Conservation (phyloP, 352 stramenopile genomes). For the Thalassiosira oceanica region DNA sequence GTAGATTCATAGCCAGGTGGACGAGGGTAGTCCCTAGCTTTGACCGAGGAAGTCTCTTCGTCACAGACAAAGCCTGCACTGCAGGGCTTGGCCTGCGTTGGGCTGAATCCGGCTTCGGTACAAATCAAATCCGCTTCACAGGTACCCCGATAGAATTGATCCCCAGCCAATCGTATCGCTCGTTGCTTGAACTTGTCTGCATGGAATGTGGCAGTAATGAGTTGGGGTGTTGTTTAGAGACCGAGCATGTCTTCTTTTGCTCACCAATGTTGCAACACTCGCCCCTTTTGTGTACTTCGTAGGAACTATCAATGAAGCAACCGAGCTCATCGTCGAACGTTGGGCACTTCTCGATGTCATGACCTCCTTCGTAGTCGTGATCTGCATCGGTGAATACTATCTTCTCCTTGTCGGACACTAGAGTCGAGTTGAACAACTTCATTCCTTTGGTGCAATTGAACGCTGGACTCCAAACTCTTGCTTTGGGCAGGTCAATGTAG, state of each 20-base stretch:
- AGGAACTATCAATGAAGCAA: conserved; percentile 59
- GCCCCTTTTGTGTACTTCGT: conserved; percentile 47
- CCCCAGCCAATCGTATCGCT: conserved; percentile 64
- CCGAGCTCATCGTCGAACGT: conserved; percentile 44
- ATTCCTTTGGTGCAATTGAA: conserved; percentile 94
- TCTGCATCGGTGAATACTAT: conserved; percentile 66
- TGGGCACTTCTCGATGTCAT: conserved; percentile 61
- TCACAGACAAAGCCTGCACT: conserved; percentile 94
- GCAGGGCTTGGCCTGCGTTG: conserved; percentile 88
- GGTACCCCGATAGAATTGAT: conserved; percentile 92
- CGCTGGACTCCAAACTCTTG: conserved; percentile 67
- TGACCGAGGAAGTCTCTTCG: conserved; percentile 85
- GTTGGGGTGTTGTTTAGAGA: too few relatives aligned
- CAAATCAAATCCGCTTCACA: conserved; percentile 96
- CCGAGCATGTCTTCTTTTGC: too few relatives aligned
- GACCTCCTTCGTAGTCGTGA: conserved; percentile 61
- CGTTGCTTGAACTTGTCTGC: conserved; percentile 52
- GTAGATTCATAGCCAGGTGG: conserved; percentile 91
- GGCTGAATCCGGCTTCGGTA: conserved; percentile 67
- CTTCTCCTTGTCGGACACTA: conserved; percentile 36
- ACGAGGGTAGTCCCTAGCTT: conserved; percentile 82
- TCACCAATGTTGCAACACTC: conserved; percentile 59
- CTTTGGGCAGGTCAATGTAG: conserved; percentile 52
- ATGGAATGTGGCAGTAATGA: too few relatives aligned
- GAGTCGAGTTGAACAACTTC: conserved; percentile 77